A percentile compares a stretch with the other conserved stretches of the same genome.
Conservation (phyloP, 1,284 basidiomycete species). For the Sporisorium reilianum region DNA sequence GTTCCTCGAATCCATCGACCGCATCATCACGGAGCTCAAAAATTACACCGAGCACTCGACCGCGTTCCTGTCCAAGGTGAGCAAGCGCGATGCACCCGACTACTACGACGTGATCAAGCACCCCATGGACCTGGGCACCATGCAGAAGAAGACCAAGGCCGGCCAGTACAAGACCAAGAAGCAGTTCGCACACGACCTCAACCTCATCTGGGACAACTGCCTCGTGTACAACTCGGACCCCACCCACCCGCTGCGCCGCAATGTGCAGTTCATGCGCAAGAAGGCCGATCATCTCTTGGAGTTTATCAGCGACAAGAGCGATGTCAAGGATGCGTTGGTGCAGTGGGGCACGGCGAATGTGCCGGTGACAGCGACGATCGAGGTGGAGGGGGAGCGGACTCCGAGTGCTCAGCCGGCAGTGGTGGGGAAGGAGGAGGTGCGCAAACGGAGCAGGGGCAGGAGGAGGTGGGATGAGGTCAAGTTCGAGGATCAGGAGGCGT, state of each 20-base stretch:
- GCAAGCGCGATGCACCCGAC: conserved; percentile 68
- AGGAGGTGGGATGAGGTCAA: conserved; percentile 30
- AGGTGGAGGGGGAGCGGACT: too few relatives aligned
- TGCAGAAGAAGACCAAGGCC: conserved; percentile 90
- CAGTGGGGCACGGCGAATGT: conserved; percentile 54
- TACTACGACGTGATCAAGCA: conserved; percentile 67
- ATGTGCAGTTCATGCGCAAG: conserved; percentile 64
- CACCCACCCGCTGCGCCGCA: conserved; percentile 63
- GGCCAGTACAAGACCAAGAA: conserved; percentile 90
- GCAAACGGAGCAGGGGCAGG: conserved; percentile 14
- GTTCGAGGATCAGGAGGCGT: conserved; percentile 73
- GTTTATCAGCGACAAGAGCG: conserved; percentile 88
- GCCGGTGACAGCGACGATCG: background rate
- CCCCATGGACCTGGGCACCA: conserved; percentile 89
- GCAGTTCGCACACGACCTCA: conserved; percentile 91
- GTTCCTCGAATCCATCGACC: conserved; percentile 66
- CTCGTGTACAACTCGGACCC: conserved; percentile 89
- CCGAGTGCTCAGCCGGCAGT: too few relatives aligned
- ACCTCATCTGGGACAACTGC: conserved; percentile 97
- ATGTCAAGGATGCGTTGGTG: conserved; percentile 70
- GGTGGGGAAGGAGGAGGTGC: conserved; percentile 6
- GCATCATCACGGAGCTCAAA: conserved; percentile 66
- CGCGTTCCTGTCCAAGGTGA: conserved; percentile 65
- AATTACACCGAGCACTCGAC: conserved; percentile 67
- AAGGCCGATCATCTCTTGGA: conserved; percentile 76